Conservation (phyloP, 2,329 filamentous ascomycete species). For the Aphanoascus verrucosus region DNA sequence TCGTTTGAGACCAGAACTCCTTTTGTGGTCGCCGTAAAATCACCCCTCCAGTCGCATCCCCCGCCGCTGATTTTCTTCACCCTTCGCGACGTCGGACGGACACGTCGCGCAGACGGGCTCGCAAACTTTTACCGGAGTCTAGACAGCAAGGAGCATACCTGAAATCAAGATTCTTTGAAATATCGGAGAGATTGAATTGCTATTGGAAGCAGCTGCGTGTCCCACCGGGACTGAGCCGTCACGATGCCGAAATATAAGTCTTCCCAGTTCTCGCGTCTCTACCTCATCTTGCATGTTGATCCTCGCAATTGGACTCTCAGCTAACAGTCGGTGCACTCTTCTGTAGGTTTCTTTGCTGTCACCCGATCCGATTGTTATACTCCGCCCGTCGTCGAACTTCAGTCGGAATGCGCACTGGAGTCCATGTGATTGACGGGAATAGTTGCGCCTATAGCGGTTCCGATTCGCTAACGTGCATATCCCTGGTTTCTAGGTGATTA, state of each 20-base stretch:
- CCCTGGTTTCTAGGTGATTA: constrained; percentile 57
- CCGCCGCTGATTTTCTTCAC: too few relatives aligned
- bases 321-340: constrained; percentile 52
- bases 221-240: constrained; percentile 17
- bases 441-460: constrained; percentile 5
- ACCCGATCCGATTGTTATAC: constrained; percentile 12
- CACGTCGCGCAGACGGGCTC: background rate
- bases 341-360: constrained; percentile 42
- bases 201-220: background rate
- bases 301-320: constrained; percentile 8
- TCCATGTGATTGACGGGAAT: background rate
- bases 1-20: too few relatives aligned
- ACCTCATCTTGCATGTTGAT: background rate
- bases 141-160: too few relatives aligned
- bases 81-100: background rate
- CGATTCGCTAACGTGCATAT: constrained; percentile 9
- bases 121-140: background rate
- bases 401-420: constrained; percentile 5
- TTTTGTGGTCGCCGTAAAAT: too few relatives aligned
- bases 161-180: background rate
- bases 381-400: constrained; percentile 7
- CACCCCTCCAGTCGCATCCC: too few relatives aligned
- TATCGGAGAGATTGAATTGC: background rate
- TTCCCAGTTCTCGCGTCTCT: constrained; percentile 1
- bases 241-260: constrained; percentile 82